Conservation (phyloP, 768 basidiomycete genomes). For the Boletus subcaerulescens region DNA sequence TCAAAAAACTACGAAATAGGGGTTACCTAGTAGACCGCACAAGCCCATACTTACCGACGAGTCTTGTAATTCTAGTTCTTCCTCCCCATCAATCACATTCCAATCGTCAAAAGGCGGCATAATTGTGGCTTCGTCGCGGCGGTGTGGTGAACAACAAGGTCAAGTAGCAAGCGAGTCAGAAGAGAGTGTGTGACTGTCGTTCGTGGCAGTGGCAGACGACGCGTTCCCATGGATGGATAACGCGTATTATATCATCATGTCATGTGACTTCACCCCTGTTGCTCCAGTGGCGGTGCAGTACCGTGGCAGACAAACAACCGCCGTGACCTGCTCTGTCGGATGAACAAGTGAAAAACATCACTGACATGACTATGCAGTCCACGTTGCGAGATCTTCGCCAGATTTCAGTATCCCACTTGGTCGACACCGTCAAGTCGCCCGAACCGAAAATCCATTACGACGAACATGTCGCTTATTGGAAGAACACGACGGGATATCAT, state of each 20-base stretch:
- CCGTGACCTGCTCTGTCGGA: not conserved
- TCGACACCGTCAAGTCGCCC: constrained; percentile 30
- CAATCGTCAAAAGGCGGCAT: constrained; percentile 80
- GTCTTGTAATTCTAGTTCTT: constrained; percentile 80
- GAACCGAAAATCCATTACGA: constrained; percentile 66
- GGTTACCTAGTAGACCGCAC: constrained; percentile 2
- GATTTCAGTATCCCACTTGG: constrained; percentile 25
- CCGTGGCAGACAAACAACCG: not conserved
- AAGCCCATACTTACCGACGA: constrained; percentile 43
- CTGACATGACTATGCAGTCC: constrained; percentile 13
- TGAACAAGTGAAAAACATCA: not conserved
- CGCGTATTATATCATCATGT: constrained; percentile 26
- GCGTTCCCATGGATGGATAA: not conserved
- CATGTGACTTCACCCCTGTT: constrained; percentile 19
- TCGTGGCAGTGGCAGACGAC: not conserved
- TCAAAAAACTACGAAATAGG: constrained; percentile 54
- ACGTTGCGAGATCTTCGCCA: constrained; percentile 31
- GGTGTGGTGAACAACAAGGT: not conserved
- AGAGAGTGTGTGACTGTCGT: not conserved
- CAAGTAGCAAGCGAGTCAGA: not conserved
- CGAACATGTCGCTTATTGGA: constrained; percentile 72
- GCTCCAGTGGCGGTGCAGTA: no score
- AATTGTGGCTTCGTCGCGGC: not conserved
- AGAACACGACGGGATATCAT: constrained; percentile 61
- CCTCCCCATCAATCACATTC: constrained; percentile 77